Base-by-base conservation (phyloP, 805 yeast species). In the Kuraishia ogatae region DNA sequence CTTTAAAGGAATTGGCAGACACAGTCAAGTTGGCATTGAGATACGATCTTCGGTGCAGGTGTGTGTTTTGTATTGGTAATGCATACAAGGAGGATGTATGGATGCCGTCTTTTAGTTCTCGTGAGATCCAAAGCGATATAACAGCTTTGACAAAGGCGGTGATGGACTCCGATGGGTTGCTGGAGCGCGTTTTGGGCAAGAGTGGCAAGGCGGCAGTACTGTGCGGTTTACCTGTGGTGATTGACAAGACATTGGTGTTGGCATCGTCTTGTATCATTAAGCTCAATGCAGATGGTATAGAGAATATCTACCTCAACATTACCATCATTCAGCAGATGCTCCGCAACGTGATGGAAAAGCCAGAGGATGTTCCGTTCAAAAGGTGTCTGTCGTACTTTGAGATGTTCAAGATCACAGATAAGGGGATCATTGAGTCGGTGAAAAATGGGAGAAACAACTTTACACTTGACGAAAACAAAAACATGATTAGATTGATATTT, bases 291-390 rank as follows among this genome's bases (percentile, higher is more conserved):
- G 75, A 78, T 57, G 92, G 93, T 39, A 73, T 85, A 55, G 77
- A 79, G 60, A 78, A 80, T 59, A 70, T 87, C 57, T 70, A 81
- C 56, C 72, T 82, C 60, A 86, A 86, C 64, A 80, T 87, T 21
- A 73, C 82, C 53, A 83, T 86, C 0, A 67, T 86, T 49, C 90
- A 84, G 68, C 92, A 86, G 64, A 80, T 83, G 78, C 74, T 87
- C 55, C 76, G 87, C 57, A 81, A 80, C 57, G 75, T 85, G 39
- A 76, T 80, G 64, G 64, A 67, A 23, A 73, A 75, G 56, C 82
- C 85, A 0, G 77, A 77, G 46, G 72, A 71, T 20, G 81, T 84
- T 15, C 78, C 82, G 57, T 84, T 85, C 62, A 64, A 74, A 23
- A 68, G 73, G 26, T 76, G 87, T 1, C 70, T 83, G 2, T 64